phyloP scores from a whole-genome alignment of 2,329 filamentous ascomycete genomes.

The Phialocephala subalpina region DNA sequence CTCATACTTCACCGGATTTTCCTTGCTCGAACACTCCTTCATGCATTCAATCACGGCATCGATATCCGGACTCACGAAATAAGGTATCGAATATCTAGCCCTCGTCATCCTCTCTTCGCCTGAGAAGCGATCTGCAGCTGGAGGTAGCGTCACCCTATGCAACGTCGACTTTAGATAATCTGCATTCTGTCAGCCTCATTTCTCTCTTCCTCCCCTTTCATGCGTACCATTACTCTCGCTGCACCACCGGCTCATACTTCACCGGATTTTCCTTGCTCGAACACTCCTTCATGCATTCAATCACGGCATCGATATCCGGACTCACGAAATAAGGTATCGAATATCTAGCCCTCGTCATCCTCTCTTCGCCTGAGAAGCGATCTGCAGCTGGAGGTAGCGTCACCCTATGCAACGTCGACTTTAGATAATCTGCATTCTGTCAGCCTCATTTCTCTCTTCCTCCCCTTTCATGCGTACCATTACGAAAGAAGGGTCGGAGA shows the following conservation, averaged over 20 bases:
- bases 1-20: constrained; percentile 57
- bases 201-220: background rate
- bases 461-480: too few species aligned
- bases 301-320: constrained; percentile 56
- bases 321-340: constrained; percentile 68
- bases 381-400: constrained; percentile 51
- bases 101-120: constrained; percentile 53
- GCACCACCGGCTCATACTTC: constrained; percentile 55
- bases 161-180: constrained; percentile 60
- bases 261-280: constrained; percentile 50
- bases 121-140: constrained; percentile 47
- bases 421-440: constrained; percentile 51
- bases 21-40: constrained; percentile 52
- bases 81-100: constrained; percentile 66
- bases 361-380: constrained; percentile 47
- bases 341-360: constrained; percentile 59
- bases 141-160: constrained; percentile 59
- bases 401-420: constrained; percentile 62
- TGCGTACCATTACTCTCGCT: constrained; percentile 40
- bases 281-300: constrained; percentile 60
- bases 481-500: constrained; percentile 55
- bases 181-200: constrained; percentile 14
- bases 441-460: background rate
- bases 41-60: constrained; percentile 60
- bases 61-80: constrained; percentile 62